Conservation (phyloP, 179 eudicot genomes). For the Spinacia oleracea region DNA sequence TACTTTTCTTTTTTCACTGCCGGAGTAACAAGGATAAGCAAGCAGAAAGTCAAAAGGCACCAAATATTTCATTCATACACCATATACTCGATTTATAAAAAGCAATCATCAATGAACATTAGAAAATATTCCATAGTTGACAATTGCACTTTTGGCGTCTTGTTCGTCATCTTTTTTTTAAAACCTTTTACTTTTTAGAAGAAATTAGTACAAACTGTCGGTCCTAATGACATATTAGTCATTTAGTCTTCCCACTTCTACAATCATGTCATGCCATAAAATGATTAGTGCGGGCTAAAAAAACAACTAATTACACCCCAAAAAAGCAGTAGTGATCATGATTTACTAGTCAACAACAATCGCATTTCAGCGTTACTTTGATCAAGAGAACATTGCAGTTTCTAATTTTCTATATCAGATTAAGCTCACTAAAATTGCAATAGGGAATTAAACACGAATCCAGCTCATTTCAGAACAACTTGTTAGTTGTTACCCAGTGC, state of each 20-base stretch:
- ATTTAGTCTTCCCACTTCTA: conserved; percentile 8
- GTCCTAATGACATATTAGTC: conserved; percentile 17
- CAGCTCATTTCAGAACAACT: conserved; percentile 12
- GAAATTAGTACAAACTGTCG: conserved; percentile 13
- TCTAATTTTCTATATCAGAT: background rate
- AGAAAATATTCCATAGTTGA: background rate
- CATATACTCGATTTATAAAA: background rate
- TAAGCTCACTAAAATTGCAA: conserved; percentile 7
- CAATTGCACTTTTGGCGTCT: conserved; percentile 5
- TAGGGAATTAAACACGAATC: conserved; percentile 10
- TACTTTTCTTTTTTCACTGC: background rate
- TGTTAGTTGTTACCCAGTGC: conserved; percentile 12
- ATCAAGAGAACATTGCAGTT: background rate
- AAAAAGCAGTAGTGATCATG: conserved; percentile 12
- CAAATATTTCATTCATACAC: background rate
- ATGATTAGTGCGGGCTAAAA: background rate
- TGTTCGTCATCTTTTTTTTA: background rate
- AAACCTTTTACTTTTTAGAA: background rate
- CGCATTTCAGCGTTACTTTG: background rate
- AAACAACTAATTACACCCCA: background rate
- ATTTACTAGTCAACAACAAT: background rate
- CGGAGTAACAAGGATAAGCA: background rate
- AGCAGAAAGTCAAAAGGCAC: background rate
- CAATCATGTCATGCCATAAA: conserved; percentile 4
- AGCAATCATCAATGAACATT: background rate